These are phyloP conservation scores for Flaveria sonorensis DNA, from an alignment of 129 eudicot species.

Conservation along the genomic window DNA sequence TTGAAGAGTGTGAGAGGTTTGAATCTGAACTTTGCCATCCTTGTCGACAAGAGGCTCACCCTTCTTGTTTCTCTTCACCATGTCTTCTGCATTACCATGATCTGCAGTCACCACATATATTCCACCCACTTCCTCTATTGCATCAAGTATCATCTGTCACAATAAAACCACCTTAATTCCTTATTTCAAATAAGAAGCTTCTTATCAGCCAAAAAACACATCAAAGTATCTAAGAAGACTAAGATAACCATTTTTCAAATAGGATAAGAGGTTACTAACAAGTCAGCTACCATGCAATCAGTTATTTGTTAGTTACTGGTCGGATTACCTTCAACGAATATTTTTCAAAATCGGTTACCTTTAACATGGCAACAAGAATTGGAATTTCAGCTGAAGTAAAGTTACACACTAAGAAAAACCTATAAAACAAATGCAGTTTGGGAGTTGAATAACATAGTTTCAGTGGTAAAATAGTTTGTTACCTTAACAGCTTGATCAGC, in stretches of 20 bases:
- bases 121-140: slow-evolving; percentile 83
- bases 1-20: slow-evolving; percentile 80
- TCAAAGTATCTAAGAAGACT: no score
- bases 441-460: not conserved
- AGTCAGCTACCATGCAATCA: not conserved
- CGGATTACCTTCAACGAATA: not conserved
- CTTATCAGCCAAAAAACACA: no score
- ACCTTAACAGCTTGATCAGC: slow-evolving; percentile 92
- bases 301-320: not conserved
- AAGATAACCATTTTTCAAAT: no score
- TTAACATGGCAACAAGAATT: no score
- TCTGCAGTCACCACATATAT: slow-evolving; percentile 84
- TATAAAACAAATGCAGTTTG: no score
- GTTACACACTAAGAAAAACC: no score
- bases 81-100: slow-evolving; percentile 97
- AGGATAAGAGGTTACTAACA: not conserved
- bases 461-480: slow-evolving; percentile 1
- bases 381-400: no score
- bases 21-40: slow-evolving; percentile 72
- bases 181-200: not conserved
- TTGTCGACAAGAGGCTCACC: slow-evolving; percentile 83
- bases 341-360: not conserved
- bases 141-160: slow-evolving; percentile 74
- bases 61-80: slow-evolving; percentile 91
- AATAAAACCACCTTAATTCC: not conserved